Evolutionary conservation across 371 early-diverging fungal genomes (phyloP), one percentile per base, ranked within the genome.

Genomic region (Lichtheimia hyalospora): DNA sequence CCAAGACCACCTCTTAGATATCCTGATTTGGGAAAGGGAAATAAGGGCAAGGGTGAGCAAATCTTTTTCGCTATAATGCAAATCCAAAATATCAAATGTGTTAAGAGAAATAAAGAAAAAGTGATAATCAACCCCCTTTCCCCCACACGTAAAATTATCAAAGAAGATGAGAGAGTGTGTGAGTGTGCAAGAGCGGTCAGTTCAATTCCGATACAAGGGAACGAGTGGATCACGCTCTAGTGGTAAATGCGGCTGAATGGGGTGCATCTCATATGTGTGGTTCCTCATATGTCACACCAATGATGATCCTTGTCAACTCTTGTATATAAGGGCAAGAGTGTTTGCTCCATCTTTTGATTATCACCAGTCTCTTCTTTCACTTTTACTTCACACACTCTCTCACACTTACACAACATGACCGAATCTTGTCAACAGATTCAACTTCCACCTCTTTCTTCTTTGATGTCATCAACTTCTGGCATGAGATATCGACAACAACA

Each of bases 1-100:
- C 60, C 60, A 52, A 58, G 60, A 59, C 52, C 60, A 28, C 25
- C 52, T 34, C 51, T 18, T 50, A 43, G 14, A 43, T 59, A 43
- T 27, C 60, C 60, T 43, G 24, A 59, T 52, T 43, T 18, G 51
- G 60, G 16, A 59, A 48, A 27, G 23, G 48, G 25, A 34, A 46
- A 34, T 23, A 41, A 41, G 21, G 43, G 43, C 41, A 55, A 43
- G 55, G 44, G 46, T 40, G 39, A 40, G 48, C 27, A 41, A 20
- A 46, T 7, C 57, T 46, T 57, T 57, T 57, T 25, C 27, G 28
- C 6, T 34, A 58, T 58, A 50, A 52, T 27, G 28, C 34, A 34
- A 34, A 34, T 8, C 34, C 34, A 34, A 34, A 34, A 34, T 34
- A 34, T 34, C 34, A 34, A 27, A 34, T 34, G 34, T 34, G 10